These are phyloP conservation scores for Talaromyces islandicus DNA, from an alignment of 2,329 filamentous ascomycete species.

Conservation along the genomic window DNA sequence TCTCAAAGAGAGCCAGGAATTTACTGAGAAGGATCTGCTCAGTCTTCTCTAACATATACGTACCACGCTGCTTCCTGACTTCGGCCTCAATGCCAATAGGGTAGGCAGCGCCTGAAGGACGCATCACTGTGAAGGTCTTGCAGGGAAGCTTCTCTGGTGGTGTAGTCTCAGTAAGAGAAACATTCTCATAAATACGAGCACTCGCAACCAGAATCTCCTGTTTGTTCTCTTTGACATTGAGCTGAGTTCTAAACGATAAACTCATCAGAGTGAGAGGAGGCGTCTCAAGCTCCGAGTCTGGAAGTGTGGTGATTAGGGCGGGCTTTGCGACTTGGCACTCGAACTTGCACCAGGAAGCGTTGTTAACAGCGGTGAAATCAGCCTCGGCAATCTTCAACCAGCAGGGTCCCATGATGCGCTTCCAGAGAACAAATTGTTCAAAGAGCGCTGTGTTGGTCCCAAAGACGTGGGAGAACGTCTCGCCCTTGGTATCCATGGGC, in stretches of 20 bases:
- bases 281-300: slow-evolving; percentile 72
- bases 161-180: slow-evolving; percentile 80
- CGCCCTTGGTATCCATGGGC: slow-evolving; percentile 64
- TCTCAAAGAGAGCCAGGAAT: slow-evolving; percentile 82
- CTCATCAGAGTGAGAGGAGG: slow-evolving; percentile 96
- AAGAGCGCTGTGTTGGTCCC: slow-evolving; percentile 90
- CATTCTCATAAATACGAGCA: slow-evolving; percentile 85
- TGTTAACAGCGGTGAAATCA: slow-evolving; percentile 77
- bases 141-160: slow-evolving; percentile 83
- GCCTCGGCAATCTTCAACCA: slow-evolving; percentile 89
- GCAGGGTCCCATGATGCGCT: slow-evolving; percentile 97
- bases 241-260: slow-evolving; percentile 75
- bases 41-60: slow-evolving; percentile 73
- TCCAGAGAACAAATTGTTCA: slow-evolving; percentile 97
- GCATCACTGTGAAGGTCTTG: slow-evolving; percentile 85
- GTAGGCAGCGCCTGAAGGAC: slow-evolving; percentile 69
- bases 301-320: slow-evolving; percentile 64
- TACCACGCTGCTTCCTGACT: slow-evolving; percentile 66
- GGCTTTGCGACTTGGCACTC: slow-evolving; percentile 79
- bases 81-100: slow-evolving; percentile 82
- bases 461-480: slow-evolving; percentile 92
- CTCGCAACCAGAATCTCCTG: slow-evolving; percentile 92
- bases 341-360: slow-evolving; percentile 94
- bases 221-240: slow-evolving; percentile 90
- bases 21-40: slow-evolving; percentile 81